Evolutionary conservation across 202 grass and related monocot genomes (phyloP), one percentile per base, ranked within the genome.

Genomic region (Eragrostis tef): DNA sequence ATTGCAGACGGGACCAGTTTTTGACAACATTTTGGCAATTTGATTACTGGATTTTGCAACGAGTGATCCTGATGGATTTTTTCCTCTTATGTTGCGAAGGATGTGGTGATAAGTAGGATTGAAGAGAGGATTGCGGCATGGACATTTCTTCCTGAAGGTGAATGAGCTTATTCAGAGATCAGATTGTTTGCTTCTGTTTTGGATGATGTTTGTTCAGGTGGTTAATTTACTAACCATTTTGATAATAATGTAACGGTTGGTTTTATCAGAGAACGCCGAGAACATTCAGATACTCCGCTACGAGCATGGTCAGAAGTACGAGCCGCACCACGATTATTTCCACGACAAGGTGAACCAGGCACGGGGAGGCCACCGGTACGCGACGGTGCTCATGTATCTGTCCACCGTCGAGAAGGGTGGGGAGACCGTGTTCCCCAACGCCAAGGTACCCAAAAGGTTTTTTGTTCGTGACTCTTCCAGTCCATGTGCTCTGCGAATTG

Each of bases 61-160:
- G 19, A 52, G 3, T 65, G n/a, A 3, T 64, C 0, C 0, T 45
- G 21, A 80, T 21, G 13, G 29, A 31, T 16, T 21, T 22, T 29
- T 74, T 54, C 7, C 5, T 26, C 2, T 11, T 0, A 46, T 17
- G 66, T 41, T 75, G 27, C 36, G 8, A 50, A 94, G 92, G 89
- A 94, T 73, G 73, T 74, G 27, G 78, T 91, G 81, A 29, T 91
- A 3, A 54, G 73, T 12, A 56, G 74, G 78, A 91, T 94, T 0
- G 92, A 91, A 9, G 47, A 80, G 51, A 89, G 89, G 73, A 87
- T 89, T 41, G 89, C 92, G 3, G 54, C 78, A 19, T 94, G 92
- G 92, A 94, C 89, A 9, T 89, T 94, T 26, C 92, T 94, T 53
- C 92, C 92, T 68, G 63, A 91, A 89, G 88, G 92, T 91, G 85